A percentile compares a stretch with the other conserved stretches of the same genome.
Conservation (phyloP, 2,329 filamentous ascomycete species). For the Claviceps digitariae region DNA sequence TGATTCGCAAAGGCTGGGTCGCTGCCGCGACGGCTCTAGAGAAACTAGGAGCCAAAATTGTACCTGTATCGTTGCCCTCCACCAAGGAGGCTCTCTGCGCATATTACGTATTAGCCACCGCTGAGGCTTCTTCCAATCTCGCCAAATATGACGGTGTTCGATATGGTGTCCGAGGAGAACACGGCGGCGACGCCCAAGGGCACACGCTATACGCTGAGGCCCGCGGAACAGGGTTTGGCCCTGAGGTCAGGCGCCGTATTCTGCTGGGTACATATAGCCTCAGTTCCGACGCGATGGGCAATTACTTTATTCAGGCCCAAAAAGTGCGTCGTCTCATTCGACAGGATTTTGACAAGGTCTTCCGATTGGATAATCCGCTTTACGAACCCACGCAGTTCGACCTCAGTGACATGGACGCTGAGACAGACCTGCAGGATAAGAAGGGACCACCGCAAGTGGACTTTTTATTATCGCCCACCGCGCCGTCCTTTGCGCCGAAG, state of each 20-base stretch:
- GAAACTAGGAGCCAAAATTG: constrained; percentile 53
- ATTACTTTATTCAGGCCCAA: constrained; percentile 94
- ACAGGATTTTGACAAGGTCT: constrained; percentile 72
- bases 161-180: constrained; percentile 52
- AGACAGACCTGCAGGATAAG: constrained; percentile 38
- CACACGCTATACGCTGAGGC: constrained; percentile 64
- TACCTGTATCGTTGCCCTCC: constrained; percentile 66
- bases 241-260: constrained; percentile 76
- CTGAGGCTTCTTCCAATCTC: constrained; percentile 89
- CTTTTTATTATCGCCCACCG: constrained; percentile 76
- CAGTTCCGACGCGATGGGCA: constrained; percentile 81
- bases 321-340: constrained; percentile 73
- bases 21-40: constrained; percentile 45
- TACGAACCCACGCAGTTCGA: constrained; percentile 38
- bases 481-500: constrained; percentile 59
- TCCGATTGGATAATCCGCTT: constrained; percentile 57
- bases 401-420: constrained; percentile 45
- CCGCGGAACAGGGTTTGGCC: constrained; percentile 62
- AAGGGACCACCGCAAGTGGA: constrained; percentile 56
- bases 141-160: constrained; percentile 96
- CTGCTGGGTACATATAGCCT: constrained; percentile 81
- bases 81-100: constrained; percentile 79
- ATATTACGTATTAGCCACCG: constrained; percentile 91
- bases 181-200: constrained; percentile 37
- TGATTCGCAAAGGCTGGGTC: constrained; percentile 58